A percentile compares a stretch with the other conserved stretches of the same genome.
Conservation (phyloP, 2,329 filamentous ascomycete genomes). For the Sclerotinia spermophila region DNA sequence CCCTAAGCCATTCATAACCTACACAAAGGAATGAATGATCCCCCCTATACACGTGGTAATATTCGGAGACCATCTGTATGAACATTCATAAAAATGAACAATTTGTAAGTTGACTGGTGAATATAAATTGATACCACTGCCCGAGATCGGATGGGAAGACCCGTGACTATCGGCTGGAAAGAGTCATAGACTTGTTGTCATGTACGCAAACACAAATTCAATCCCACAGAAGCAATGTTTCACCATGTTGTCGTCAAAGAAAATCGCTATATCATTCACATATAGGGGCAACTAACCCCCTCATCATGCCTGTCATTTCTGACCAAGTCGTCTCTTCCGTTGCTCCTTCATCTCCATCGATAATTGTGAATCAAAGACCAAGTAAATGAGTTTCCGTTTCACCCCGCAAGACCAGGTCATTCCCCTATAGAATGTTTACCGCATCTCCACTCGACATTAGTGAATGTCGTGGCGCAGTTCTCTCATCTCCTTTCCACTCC, state of each 20-base stretch:
- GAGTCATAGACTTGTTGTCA: neutral
- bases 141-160: neutral
- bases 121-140: neutral
- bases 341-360: neutral
- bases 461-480: slow-evolving; percentile 8
- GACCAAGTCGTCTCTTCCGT: neutral
- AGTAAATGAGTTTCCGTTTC: neutral
- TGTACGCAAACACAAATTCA: neutral
- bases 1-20: neutral
- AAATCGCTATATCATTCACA: neutral
- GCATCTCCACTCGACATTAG: neutral
- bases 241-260: neutral
- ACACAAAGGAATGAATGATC: neutral
- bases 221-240: neutral
- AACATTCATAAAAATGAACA: neutral
- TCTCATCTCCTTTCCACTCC: neutral
- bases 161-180: neutral
- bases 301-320: neutral
- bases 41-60: neutral
- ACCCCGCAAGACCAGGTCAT: neutral
- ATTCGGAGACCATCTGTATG: neutral
- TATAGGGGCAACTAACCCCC: neutral
- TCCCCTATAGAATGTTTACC: neutral
- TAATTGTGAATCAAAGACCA: neutral
- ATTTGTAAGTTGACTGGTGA: neutral